Evolutionary conservation across 2,329 filamentous ascomycete species (phyloP), one percentile per base, ranked within the genome.

Genomic region (Chaetomium olivaceum): DNA sequence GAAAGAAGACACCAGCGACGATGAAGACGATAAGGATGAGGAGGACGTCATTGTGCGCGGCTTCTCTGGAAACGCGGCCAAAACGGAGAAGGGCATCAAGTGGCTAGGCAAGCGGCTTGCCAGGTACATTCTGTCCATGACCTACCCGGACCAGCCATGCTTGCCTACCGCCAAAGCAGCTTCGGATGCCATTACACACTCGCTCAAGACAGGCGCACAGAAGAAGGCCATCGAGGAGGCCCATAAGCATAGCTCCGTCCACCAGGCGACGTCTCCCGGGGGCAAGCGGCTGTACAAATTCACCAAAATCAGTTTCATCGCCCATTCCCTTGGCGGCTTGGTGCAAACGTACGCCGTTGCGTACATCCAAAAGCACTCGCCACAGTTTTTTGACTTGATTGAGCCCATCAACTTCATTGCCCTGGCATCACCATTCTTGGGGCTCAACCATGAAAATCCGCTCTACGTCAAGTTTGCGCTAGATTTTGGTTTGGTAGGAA

Each of bases 381-480:
- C 94, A 1, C 81, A 89, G 11, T 98, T 98, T 76, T 98, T 98
- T 73, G 85, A 93, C 58, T 80, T 88, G 5, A 96, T 97, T 72
- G 86, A 88, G 69, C 94, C 94, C 0, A 82, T 97, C 75, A 97
- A 97, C 75, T 98, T 98, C 74, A 90, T 98, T 70, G 85, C 91
- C 31, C 80, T 98, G 71, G 93, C 94, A 19, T 90, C 93, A 0
- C 94, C 94, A 0, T 92, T 97, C 70, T 80, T 98, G 1, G 94
- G 94, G 0, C 81, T 98, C 46, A 98, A 94, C 77, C 97, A 99
- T 75, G 95, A 99, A 75, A 99, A 99, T 72, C 95, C 95, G 0
- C 83, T 98, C 64, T 99, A 99, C 76, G 91, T 99, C 77, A 96
- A 93, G 73, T 98, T 99, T 76, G 95, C 95, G 0, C 82, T 99